These are phyloP conservation scores for Citrus trifoliata DNA, from an alignment of 345 rosid genomes.

Conservation along the genomic window DNA sequence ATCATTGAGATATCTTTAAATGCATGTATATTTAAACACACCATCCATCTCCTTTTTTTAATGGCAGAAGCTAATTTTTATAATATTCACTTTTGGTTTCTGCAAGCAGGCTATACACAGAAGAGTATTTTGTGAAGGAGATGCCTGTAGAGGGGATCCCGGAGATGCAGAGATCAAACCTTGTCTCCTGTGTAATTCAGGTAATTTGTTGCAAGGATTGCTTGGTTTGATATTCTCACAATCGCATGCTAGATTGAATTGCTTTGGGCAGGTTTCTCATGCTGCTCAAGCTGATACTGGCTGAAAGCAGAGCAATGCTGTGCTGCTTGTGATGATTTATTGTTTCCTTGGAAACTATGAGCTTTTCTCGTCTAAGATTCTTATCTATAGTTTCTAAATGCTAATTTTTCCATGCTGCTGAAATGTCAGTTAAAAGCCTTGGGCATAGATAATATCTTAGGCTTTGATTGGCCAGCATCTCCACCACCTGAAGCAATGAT, in stretches of 20 bases:
- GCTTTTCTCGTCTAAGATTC: background rate
- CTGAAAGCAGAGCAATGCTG: background rate
- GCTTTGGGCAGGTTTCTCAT: background rate
- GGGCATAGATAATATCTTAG: conserved; percentile 90
- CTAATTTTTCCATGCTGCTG: conserved; percentile 11
- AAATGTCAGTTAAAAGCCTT: conserved; percentile 75
- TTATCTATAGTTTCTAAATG: background rate
- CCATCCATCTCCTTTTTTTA: background rate
- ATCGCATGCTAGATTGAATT: background rate
- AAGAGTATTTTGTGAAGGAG: conserved; percentile 74
- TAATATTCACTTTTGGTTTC: background rate
- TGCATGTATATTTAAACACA: background rate
- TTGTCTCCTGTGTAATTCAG: conserved; percentile 89
- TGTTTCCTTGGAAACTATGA: background rate
- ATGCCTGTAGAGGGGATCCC: conserved; percentile 89
- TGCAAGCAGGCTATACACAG: conserved; percentile 72
- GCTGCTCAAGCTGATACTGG: background rate
- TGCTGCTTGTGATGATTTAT: background rate
- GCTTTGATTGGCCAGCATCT: conserved; percentile 96
- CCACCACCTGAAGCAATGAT: conserved; percentile 91
- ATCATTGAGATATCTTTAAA: background rate
- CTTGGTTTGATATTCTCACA: background rate
- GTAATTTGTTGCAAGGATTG: conserved; percentile 32
- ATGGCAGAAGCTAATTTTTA: background rate
- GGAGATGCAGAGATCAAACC: conserved; percentile 93